Evolutionary conservation across 176 grass and related monocot species (phyloP).

Genomic region (Luzula sylvatica): DNA sequence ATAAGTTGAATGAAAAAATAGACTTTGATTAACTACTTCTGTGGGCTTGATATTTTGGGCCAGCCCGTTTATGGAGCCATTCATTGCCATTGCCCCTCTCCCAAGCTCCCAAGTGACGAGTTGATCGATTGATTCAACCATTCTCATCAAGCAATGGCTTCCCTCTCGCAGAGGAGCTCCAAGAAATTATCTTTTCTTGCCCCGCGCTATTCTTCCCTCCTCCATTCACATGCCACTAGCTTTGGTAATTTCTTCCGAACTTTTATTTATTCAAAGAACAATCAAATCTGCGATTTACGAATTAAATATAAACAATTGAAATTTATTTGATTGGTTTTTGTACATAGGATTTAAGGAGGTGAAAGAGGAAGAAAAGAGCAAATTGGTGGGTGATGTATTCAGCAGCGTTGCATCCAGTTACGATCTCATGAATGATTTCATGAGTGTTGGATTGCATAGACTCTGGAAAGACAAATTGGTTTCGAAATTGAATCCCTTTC

Average conservation of each 20-base stretch:
- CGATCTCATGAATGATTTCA: conserved; percentile 93
- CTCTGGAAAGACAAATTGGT: conserved; percentile 88
- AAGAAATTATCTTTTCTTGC: conserved; percentile 3
- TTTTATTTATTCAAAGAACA: background rate
- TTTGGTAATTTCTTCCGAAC: conserved; percentile 27
- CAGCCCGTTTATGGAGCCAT: too few relatives aligned
- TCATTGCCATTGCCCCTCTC: too few relatives aligned
- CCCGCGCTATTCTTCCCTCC: conserved; percentile 20
- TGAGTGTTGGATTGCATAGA: conserved; percentile 75
- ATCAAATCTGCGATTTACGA: too few relatives aligned
- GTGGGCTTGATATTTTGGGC: too few relatives aligned
- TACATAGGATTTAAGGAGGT: conserved; percentile 74
- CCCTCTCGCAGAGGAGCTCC: conserved; percentile 1
- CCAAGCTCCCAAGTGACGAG: too few relatives aligned
- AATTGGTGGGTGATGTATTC: conserved; percentile 82
- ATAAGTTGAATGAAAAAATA: too few relatives aligned
- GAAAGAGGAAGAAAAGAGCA: conserved; percentile 70
- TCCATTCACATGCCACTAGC: conserved; percentile 83
- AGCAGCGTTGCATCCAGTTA: conserved; percentile 80
- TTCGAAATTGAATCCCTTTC: conserved; percentile 75
- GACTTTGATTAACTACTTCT: too few relatives aligned
- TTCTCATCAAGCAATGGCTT: conserved; percentile 4
- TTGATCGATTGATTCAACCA: too few relatives aligned
- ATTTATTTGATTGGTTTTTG: background rate
- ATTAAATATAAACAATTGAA: too few relatives aligned